Conservation (phyloP, 257 asterid genomes). For the Solanum piurae region DNA sequence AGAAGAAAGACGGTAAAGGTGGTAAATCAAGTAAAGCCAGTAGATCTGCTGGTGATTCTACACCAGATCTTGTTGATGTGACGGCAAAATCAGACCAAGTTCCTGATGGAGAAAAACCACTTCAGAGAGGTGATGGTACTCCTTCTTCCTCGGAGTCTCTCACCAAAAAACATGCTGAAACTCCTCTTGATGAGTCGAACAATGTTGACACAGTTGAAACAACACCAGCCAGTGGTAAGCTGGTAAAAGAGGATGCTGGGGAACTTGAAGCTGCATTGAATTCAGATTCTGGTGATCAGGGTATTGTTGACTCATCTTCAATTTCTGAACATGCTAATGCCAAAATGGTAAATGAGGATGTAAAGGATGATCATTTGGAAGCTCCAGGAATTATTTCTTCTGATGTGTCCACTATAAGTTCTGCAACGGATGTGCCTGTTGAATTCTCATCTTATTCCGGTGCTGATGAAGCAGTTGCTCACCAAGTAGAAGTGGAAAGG, state of each 20-base stretch:
- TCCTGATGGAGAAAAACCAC: constrained; percentile 34
- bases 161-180: constrained; percentile 14
- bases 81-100: constrained; percentile 19
- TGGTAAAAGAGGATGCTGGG: constrained; percentile 28
- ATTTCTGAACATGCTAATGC: constrained; percentile 21
- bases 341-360: constrained; percentile 24
- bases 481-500: constrained; percentile 13
- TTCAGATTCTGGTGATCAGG: constrained; percentile 12
- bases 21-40: constrained; percentile 46
- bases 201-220: constrained; percentile 22
- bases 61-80: constrained; percentile 18
- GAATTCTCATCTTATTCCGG: constrained; percentile 17
- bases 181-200: constrained; percentile 18
- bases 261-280: constrained; percentile 2
- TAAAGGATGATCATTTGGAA: constrained; percentile 11
- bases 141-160: constrained; percentile 26
- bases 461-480: background rate
- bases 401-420: constrained; percentile 20
- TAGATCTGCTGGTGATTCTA: constrained; percentile 46
- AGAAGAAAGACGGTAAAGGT: constrained; percentile 82
- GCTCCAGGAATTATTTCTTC: constrained; percentile 11
- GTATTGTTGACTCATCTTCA: constrained; percentile 9
- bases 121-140: constrained; percentile 14
- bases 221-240: constrained; percentile 11
- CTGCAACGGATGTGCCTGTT: constrained; percentile 20